Evolutionary conservation across 108 stramenopile genomes (phyloP), one percentile per base, ranked within the genome.

Genomic region (Pseudonitzschia multiseries): DNA sequence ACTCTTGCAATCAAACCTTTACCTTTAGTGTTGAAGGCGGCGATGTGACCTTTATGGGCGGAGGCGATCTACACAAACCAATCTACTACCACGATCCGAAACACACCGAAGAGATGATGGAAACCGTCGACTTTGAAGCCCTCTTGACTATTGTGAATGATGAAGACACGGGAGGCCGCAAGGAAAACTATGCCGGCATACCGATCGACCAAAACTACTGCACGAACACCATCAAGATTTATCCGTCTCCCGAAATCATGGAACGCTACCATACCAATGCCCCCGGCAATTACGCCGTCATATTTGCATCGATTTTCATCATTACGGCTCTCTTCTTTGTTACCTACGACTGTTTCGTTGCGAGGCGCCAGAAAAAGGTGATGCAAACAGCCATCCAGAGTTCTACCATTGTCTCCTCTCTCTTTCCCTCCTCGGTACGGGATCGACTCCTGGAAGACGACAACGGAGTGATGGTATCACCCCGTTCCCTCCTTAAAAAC

Each of bases 381-480:
- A 61, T 59, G 43, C 32, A 67, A 4, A 52, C 27, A n/a, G 78
- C 87, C 2, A 68, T 52, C 4, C 64, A 76, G 53, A 69, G 77
- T 0, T 66, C 74, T n/a, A 73, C 69, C 17, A 81, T 90, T 62
- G 87, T 90, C 15, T 73, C 80, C 52, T 65, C 71, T 32, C 65
- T 90, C 70, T 88, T 88, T 72, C 87, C 86, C 5, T 66, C 79
- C 12, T 53, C 76, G 1, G 72, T 87, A 44, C 82, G 81, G n/a
- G 83, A 90, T n/a, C 75, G 87, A 3, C 78, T 90, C 9, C 1
- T 88, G 69, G 48, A 63, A 51, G 18, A 40, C 2, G 13, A 9
- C 54, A 56, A 21, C 22, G 54, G 54, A 26, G 26, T 18, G 18
- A 3, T 18, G 18, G 12, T n/a, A 18, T 5, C 62, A 20, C 21